Evolutionary conservation across 805 yeast genomes (phyloP), one percentile per base, ranked within the genome.

Genomic region (Cyberlindnera amylophila): DNA sequence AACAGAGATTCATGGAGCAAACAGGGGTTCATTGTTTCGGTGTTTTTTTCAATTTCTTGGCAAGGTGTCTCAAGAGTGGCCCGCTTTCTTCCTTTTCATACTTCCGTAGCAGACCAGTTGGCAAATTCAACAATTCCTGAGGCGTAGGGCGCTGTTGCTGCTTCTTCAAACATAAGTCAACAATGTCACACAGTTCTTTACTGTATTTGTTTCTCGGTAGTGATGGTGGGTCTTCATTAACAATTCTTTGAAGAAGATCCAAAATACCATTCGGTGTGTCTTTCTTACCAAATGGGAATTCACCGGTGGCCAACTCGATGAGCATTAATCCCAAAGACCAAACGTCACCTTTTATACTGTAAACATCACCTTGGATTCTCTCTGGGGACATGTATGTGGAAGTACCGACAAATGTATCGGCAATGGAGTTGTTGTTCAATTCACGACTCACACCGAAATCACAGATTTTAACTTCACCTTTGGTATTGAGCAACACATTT

Each of bases 331-430:
- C 99, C 51, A 90, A 67, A 0, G 97, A 88, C 99, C 99, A 93
- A 11, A 93, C 91, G 62, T 93, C 99, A 30, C 96, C 91, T 53
- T 90, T 89, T n/a, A 90, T 82, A 8, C 96, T 85, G 64, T 93
- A 93, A 9, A 82, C 82, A 33, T 86, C 87, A 15, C 99, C 99
- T 64, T 89, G 96, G 42, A 93, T 91, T 49, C 99, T 74, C 57
- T 93, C 99, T 0, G 99, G 99, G 1, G 96, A 86, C 95, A 93
- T 93, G 61, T 93, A 93, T 0, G 95, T 88, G 1, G 96, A 88
- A 0, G 99, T 93, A 1, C 99, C 99, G 9, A 93, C 98, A 70
- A 93, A 93, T 0, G 99, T 93, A 57, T 93, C 96, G 0, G 97
- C 99, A 45, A 93, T 76, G 1, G 99, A 93, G 33, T 58, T 58